Evolutionary conservation across 306 rosid genomes (phyloP).

Genomic region (Senna siamea): DNA sequence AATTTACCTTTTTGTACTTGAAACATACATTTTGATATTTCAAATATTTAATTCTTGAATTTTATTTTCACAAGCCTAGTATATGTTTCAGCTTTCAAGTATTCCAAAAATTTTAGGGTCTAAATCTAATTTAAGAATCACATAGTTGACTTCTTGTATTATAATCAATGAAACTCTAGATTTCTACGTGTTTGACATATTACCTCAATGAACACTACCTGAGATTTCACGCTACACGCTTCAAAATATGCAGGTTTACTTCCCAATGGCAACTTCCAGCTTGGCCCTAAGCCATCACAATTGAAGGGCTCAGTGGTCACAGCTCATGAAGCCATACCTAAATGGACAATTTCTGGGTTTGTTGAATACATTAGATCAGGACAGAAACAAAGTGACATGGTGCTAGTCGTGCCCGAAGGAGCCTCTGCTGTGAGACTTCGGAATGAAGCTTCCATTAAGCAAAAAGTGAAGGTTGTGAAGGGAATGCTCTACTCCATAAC

Average conservation of each 20-base stretch:
- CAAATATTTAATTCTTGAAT: too few species aligned
- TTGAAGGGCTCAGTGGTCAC: slow-evolving; percentile 63
- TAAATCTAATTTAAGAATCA: too few species aligned
- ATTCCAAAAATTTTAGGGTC: too few species aligned
- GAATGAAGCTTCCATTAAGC: slow-evolving; percentile 76
- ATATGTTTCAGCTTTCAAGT: too few species aligned
- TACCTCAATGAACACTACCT: neutral
- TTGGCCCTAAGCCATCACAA: slow-evolving; percentile 59
- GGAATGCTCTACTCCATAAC: slow-evolving; percentile 66
- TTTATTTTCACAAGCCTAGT: too few species aligned
- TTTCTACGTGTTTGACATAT: neutral
- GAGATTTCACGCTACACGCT: too few species aligned
- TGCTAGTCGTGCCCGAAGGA: slow-evolving; percentile 71
- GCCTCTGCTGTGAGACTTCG: slow-evolving; percentile 72
- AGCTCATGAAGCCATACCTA: slow-evolving; percentile 50
- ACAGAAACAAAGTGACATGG: slow-evolving; percentile 84
- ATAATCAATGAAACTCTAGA: neutral
- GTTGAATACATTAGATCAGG: slow-evolving; percentile 86
- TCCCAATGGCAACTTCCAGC: slow-evolving; percentile 71
- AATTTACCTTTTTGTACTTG: too few species aligned
- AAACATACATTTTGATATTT: too few species aligned
- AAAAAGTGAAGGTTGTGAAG: slow-evolving; percentile 49
- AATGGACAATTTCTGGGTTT: slow-evolving; percentile 62
- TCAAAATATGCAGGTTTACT: slow-evolving; percentile 66
- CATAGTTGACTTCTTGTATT: neutral